phyloP scores from a whole-genome alignment of 768 basidiomycete species.

The Hypholoma sublateritium region DNA sequence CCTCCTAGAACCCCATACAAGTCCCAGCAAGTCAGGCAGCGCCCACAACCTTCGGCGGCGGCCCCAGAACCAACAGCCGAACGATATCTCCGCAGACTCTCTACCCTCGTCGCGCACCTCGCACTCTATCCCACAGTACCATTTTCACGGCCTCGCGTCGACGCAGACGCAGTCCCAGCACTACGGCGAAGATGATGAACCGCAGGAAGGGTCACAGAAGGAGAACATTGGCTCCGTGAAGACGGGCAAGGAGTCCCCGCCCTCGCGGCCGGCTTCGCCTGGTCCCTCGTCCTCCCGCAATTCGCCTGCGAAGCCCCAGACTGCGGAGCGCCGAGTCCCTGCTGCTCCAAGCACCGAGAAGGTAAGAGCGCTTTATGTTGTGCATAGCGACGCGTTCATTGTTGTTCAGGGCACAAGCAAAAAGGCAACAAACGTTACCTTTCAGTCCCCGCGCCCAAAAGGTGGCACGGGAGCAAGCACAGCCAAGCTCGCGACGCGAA shows the following conservation, averaged over 20 bases:
- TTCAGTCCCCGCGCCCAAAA: constrained; percentile 20
- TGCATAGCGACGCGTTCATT: not conserved
- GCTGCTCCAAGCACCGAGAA: constrained; percentile 21
- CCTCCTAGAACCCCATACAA: constrained; percentile 31
- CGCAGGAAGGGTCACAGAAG: constrained; percentile 49
- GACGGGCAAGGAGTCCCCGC: constrained; percentile 15
- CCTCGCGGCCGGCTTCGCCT: constrained; percentile 11
- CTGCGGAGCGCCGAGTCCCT: constrained; percentile 22
- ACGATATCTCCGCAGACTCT: constrained; percentile 42
- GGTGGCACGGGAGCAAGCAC: constrained; percentile 5
- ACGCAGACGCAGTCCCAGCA: constrained; percentile 55
- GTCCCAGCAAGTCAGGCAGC: constrained; percentile 15
- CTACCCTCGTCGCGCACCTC: constrained; percentile 33
- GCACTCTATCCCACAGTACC: constrained; percentile 45
- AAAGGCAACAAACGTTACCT: constrained; percentile 19
- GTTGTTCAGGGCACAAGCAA: constrained; percentile 13
- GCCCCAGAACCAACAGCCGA: constrained; percentile 23
- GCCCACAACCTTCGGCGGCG: constrained; percentile 14
- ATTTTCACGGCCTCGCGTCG: constrained; percentile 54
- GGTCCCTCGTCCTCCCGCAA: constrained; percentile 21
- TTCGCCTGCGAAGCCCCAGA: constrained; percentile 22
- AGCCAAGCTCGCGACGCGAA: constrained; percentile 15
- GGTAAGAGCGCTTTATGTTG: constrained; percentile 20
- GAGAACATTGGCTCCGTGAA: constrained; percentile 40
- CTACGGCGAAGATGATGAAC: constrained; percentile 30